phyloP scores from a whole-genome alignment of 257 asterid genomes.

The Rhazya stricta region DNA sequence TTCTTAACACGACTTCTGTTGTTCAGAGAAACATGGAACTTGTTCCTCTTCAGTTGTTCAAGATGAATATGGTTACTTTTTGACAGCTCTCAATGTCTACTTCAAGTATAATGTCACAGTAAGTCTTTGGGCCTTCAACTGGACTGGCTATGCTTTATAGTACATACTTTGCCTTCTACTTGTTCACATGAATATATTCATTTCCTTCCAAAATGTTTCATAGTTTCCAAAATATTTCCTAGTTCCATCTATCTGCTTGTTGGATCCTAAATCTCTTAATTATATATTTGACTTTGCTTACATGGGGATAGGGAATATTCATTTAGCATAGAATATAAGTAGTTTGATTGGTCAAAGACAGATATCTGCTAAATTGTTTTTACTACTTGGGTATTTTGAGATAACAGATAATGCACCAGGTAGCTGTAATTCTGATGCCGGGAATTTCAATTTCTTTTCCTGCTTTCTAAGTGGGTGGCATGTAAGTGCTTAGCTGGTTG shows the following conservation, averaged over 20 bases:
- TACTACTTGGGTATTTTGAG: neutral
- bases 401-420: neutral
- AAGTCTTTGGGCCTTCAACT: constrained; percentile 27
- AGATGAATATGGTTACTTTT: constrained; percentile 74
- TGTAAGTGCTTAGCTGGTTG: neutral
- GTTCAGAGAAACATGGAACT: constrained; percentile 92
- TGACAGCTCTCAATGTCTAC: constrained; percentile 64
- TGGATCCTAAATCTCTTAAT: neutral
- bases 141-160: neutral
- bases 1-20: constrained; percentile 2
- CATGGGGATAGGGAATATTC: too few species aligned
- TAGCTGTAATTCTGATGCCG: neutral
- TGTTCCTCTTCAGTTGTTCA: constrained; percentile 62
- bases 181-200: neutral
- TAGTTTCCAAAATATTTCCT: neutral
- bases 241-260: neutral
- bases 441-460: neutral
- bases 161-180: neutral
- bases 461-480: neutral
- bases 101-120: constrained; percentile 85
- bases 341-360: neutral
- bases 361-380: neutral
- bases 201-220: neutral
- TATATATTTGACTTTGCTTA: neutral
- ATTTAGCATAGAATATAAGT: neutral